Percentiles rank a stretch among this genome's conserved stretches.
Conservation (phyloP, 192 early-diverging fungal genomes). For the Umbelopsis isabellina region DNA sequence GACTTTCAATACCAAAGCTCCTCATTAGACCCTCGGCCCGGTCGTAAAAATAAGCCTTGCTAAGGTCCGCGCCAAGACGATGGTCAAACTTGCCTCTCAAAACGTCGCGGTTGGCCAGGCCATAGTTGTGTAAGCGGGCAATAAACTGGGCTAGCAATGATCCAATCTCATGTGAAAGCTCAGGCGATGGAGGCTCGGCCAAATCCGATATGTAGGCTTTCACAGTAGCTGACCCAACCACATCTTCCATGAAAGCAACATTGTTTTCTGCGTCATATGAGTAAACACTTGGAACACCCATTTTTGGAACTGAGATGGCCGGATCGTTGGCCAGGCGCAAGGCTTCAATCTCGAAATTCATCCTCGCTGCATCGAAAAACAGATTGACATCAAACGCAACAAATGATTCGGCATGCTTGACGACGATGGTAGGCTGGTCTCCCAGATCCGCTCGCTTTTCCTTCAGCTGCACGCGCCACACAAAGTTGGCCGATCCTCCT, state of each 20-base stretch:
- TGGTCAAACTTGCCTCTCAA: conserved; percentile 35
- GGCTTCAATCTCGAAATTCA: conserved; percentile 38
- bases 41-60: conserved; percentile 38
- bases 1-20: conserved; percentile 29
- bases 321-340: conserved; percentile 32
- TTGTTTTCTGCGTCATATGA: conserved; percentile 37
- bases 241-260: conserved; percentile 40
- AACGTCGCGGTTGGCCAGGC: conserved; percentile 31
- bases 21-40: conserved; percentile 25
- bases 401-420: conserved; percentile 37
- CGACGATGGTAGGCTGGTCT: conserved; percentile 27
- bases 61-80: conserved; percentile 28
- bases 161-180: conserved; percentile 36
- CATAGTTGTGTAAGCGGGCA: conserved; percentile 39
- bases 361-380: conserved; percentile 31
- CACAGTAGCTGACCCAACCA: conserved; percentile 33
- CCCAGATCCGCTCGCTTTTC: conserved; percentile 23
- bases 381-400: conserved; percentile 24
- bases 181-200: conserved; percentile 29
- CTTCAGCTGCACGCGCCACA: conserved; percentile 36
- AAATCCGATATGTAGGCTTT: conserved; percentile 33
- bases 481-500: conserved; percentile 44
- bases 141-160: conserved; percentile 41
- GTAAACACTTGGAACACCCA: conserved; percentile 35
- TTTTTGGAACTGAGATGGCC: conserved; percentile 25